Base-by-base conservation (phyloP, 2,329 filamentous ascomycete species). In the Xylariaceae sp. region DNA sequence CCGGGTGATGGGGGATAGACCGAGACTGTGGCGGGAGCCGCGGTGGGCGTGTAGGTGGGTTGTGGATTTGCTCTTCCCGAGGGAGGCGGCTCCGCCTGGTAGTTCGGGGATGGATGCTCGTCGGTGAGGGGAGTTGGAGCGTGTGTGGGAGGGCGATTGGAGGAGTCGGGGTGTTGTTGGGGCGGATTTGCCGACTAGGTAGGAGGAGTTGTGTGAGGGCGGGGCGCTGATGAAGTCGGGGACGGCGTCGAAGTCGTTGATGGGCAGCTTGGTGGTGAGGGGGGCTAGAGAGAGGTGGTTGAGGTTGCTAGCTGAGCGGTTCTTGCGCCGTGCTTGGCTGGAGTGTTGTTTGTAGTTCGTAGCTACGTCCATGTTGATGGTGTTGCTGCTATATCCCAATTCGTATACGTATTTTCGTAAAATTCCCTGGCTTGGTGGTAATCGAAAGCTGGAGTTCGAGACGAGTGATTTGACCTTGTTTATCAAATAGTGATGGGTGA, bases 101-200 rank as follows among this genome's bases (percentile, higher is more conserved):
- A 52, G 49, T 39, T 63, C 60, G 11, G 71, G 66, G 33, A 66
- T 65, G 14, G 71, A 72, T 46, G 69, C 61, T 14, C 64, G 68
- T 55, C 72, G 71, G 50, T 71, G 71, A 39, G 73, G 70, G 31
- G 73, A 74, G 52, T 70, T 71, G 22, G 75, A 76, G 42, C 72
- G 70, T 19, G 75, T 70, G 35, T 73, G 72, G 6, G 76, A 77
- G 18, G 77, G 76, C 6, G 80, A 81, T 48, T 75, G 77, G 39
- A 87, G 74, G 27, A 86, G 76, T 18, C 81, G 76, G 7, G 83
- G 83, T 2, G 83, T 86, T 2, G 81, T 79, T 5, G 83, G 83
- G 2, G 81, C 80, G 18, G 83, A 84, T 59, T 78, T 80, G 58
- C 76, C 78, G 62, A 83, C 75, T 14, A 85, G 72, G 59, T 86